A percentile compares a stretch with the other conserved stretches of the same genome.
Evolutionary conservation across 2,329 filamentous ascomycete genomes (phyloP).

Genomic region (Fusarium avenaceum): DNA sequence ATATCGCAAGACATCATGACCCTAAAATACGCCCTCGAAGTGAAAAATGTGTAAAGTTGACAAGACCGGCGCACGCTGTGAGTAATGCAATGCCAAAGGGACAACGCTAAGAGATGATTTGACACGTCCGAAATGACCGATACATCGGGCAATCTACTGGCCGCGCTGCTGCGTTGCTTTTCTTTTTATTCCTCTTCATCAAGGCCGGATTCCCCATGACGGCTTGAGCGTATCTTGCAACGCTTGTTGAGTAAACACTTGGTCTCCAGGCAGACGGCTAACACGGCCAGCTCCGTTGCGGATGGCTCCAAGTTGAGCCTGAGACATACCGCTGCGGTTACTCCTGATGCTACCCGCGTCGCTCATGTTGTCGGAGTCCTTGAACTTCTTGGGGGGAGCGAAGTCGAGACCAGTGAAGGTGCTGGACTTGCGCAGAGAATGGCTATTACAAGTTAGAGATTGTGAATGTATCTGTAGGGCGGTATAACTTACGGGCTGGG

Average conservation of each 20-base stretch:
- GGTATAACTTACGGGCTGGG: conserved; percentile 85
- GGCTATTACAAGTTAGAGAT: conserved; percentile 61
- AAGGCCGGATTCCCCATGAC: conserved; percentile 67
- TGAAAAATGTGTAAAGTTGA: conserved; percentile 47
- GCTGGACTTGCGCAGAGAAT: conserved; percentile 80
- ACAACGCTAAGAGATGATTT: conserved; percentile 35
- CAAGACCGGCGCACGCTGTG: conserved; percentile 49
- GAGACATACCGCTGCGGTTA: conserved; percentile 80
- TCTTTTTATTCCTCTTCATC: conserved; percentile 24
- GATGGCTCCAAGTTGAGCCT: conserved; percentile 76
- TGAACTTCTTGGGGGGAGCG: conserved; percentile 81
- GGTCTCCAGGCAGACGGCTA: conserved; percentile 84
- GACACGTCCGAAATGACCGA: conserved; percentile 16
- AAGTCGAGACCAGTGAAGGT: conserved; percentile 87
- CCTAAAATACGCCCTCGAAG: conserved; percentile 50
- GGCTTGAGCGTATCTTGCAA: conserved; percentile 73
- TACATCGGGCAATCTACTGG: conserved; percentile 13
- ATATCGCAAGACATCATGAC: conserved; percentile 52
- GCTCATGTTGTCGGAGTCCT: conserved; percentile 71
- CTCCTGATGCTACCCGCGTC: conserved; percentile 75
- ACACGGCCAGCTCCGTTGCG: conserved; percentile 88
- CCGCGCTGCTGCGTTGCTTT: conserved; percentile 24
- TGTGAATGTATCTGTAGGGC: background rate
- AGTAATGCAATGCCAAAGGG: conserved; percentile 48
- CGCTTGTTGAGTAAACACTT: conserved; percentile 81